These are phyloP conservation scores for Candida coleopterorum DNA, from an alignment of 805 yeast species.

Conservation along the genomic window DNA sequence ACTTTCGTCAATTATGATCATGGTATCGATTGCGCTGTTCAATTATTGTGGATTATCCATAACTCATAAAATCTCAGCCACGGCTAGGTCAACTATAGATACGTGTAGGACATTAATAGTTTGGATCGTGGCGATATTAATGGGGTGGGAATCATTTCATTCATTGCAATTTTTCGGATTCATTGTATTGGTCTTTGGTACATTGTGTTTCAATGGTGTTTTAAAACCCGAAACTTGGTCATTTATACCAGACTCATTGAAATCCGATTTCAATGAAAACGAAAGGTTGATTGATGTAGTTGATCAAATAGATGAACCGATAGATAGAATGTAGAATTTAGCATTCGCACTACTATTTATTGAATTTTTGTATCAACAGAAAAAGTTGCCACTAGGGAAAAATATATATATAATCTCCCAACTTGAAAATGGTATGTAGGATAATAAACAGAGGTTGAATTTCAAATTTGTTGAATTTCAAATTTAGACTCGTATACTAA, in stretches of 20 bases:
- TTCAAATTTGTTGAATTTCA: too few relatives aligned
- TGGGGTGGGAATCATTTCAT: constrained; percentile 75
- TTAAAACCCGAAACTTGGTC: constrained; percentile 46
- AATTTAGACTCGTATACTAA: too few relatives aligned
- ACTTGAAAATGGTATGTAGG: constrained; percentile 9
- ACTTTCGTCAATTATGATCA: constrained; percentile 53
- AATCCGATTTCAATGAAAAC: constrained; percentile 7
- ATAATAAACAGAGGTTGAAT: too few relatives aligned
- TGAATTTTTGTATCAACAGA: not conserved
- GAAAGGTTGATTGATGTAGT: constrained; percentile 20
- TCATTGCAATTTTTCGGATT: constrained; percentile 65
- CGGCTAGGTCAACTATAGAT: constrained; percentile 75
- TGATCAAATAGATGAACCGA: constrained; percentile 27
- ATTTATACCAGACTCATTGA: constrained; percentile 36
- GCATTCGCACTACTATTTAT: not conserved
- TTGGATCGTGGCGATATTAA: constrained; percentile 62
- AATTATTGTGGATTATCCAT: constrained; percentile 70
- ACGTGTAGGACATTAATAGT: constrained; percentile 71
- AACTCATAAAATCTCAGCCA: constrained; percentile 63
- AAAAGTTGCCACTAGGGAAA: not conserved
- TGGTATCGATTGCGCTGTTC: constrained; percentile 69
- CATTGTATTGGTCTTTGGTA: constrained; percentile 59
- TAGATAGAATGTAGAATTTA: constrained; percentile 18
- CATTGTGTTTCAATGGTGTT: constrained; percentile 69
- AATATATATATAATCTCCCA: too few relatives aligned